Base-by-base conservation (phyloP, 768 basidiomycete species). In the Lentinula sp. region DNA sequence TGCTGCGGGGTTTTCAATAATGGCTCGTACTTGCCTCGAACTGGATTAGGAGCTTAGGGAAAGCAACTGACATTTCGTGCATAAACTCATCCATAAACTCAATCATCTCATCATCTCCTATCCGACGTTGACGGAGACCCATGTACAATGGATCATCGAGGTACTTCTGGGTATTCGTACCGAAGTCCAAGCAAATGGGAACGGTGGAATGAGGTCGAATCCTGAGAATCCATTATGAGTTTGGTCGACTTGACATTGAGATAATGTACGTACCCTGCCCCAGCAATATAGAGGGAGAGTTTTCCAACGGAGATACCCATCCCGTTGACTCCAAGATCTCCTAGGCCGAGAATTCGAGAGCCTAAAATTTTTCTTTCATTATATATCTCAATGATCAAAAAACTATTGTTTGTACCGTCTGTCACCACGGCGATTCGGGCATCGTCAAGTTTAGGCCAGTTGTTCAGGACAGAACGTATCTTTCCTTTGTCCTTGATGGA, bases 81-180 rank as follows among this genome's bases (percentile, higher is more conserved):
- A 97, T 93, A 75, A 97, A 95, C 70, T 93, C 89, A 68, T 95
- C 92, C 88, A 97, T 91, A 73, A 96, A 94, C 50, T 80, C 88
- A 18, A 81, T 79, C 78, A 90, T 89, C 67, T 84, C 84, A 18
- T 75, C 75, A 28, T 85, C 83, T 75, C 28, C 85, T 76, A 56
- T 91, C 84, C 65, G 59, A 42, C 80, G 84, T 67, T 87, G 84
- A 52, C 90, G 85, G 45, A 91, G 80, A 31, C 95, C 95, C 65
- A 96, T 83, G 74, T 98, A 98, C 31, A 96, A 76, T 0, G 93
- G 93, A 72, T 97, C 94, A 16, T 90, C 83, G 46, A 95, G 79
- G 73, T 85, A 87, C 61, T 76, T 74, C 63, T 90, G 78, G 60
- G 85, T 96, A 75, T 96, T 92, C 5, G 94, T 96, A 43, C 95